Evolutionary conservation across 805 yeast genomes (phyloP).

Genomic region (Hanseniaspora mollemarum): DNA sequence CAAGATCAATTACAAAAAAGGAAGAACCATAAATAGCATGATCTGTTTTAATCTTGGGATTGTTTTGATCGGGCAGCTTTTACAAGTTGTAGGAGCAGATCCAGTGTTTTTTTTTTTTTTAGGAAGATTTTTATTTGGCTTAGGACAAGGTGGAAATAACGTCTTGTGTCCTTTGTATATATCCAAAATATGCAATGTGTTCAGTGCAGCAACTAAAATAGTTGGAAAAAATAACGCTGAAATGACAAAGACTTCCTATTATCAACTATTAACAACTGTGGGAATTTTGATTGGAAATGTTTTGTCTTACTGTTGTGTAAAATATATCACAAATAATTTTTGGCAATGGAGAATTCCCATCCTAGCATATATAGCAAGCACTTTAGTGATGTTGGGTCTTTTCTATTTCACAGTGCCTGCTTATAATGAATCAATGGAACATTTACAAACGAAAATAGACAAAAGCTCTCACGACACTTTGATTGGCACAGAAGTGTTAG

Average conservation of each 20-base stretch:
- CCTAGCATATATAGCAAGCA: constrained; percentile 35
- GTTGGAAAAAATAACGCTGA: constrained; percentile 52
- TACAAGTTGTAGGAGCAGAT: constrained; percentile 42
- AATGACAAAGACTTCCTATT: constrained; percentile 54
- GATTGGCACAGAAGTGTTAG: constrained; percentile 25
- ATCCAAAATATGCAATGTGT: constrained; percentile 53
- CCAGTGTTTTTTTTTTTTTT: constrained; percentile 15
- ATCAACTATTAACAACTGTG: constrained; percentile 51
- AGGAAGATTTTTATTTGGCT: constrained; percentile 37
- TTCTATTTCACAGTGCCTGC: constrained; percentile 50
- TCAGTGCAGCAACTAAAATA: constrained; percentile 48
- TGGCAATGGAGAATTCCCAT: constrained; percentile 64
- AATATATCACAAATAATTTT: constrained; percentile 25
- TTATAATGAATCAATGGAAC: constrained; percentile 43
- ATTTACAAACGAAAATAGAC: background rate
- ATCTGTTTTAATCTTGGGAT: constrained; percentile 44
- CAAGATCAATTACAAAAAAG: constrained; percentile 45
- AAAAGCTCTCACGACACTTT: background rate
- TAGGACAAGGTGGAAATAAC: constrained; percentile 55
- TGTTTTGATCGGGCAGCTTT: constrained; percentile 38
- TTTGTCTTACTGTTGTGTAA: constrained; percentile 37
- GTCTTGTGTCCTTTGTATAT: constrained; percentile 60
- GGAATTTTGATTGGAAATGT: constrained; percentile 62
- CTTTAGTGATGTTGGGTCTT: constrained; percentile 41
- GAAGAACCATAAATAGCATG: constrained; percentile 49